These are phyloP conservation scores for Clitoria ternatea DNA, from an alignment of 306 rosid genomes.

Conservation along the genomic window DNA sequence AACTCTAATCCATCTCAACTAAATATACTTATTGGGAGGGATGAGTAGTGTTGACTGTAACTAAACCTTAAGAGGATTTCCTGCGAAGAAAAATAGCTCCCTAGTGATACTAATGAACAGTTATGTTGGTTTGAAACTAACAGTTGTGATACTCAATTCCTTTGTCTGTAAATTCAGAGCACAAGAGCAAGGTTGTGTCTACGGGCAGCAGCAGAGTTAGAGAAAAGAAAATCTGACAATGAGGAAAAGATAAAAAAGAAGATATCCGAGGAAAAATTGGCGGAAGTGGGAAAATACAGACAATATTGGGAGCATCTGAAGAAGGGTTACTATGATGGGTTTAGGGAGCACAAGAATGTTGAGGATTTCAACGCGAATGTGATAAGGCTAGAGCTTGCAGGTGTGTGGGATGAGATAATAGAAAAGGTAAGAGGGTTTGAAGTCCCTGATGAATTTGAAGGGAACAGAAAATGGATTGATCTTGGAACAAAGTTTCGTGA, in stretches of 20 bases:
- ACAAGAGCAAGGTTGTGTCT: slow-evolving; percentile 57
- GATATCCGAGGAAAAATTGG: not conserved
- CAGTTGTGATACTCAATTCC: not conserved
- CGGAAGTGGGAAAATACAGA: slow-evolving; percentile 30
- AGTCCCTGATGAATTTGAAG: slow-evolving; percentile 65
- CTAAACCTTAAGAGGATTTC: no score
- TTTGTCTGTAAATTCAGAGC: slow-evolving; percentile 39
- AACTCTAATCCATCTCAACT: no score
- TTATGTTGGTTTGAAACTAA: not conserved
- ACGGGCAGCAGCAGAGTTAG: slow-evolving; percentile 53
- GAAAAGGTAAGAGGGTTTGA: slow-evolving; percentile 46
- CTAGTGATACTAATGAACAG: not conserved
- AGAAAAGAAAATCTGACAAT: slow-evolving; percentile 34
- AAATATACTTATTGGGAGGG: no score
- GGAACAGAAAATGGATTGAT: slow-evolving; percentile 14
- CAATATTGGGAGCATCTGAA: not conserved
- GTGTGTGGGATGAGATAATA: slow-evolving; percentile 52
- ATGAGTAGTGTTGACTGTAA: no score
- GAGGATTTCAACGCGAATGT: slow-evolving; percentile 50
- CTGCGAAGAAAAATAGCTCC: no score
- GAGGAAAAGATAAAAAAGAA: not conserved
- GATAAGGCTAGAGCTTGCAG: not conserved
- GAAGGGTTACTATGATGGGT: slow-evolving; percentile 55
- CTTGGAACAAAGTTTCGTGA: slow-evolving; percentile 46
- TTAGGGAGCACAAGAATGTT: slow-evolving; percentile 40